These are phyloP conservation scores for Kluyveromyces marxianus DNA, from an alignment of 1,139 yeast species.

Conservation along the genomic window DNA sequence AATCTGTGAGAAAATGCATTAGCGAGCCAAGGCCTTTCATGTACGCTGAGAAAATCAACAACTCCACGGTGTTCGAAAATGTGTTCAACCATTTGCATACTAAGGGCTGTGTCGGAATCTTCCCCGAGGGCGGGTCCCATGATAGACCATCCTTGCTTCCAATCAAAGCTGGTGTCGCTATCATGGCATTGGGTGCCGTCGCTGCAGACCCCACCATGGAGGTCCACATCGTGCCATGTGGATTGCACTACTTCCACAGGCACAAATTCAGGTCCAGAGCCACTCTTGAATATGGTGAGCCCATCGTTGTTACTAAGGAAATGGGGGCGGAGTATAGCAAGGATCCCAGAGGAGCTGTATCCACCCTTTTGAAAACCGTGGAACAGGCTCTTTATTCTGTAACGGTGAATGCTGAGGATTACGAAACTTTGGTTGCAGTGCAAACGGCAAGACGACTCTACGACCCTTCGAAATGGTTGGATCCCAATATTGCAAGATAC, in stretches of 20 bases:
- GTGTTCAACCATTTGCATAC: slow-evolving; percentile 55
- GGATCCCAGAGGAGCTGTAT: slow-evolving; percentile 52
- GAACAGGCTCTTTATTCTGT: slow-evolving; percentile 56
- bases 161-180: slow-evolving; percentile 72
- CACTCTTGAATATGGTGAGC: slow-evolving; percentile 67
- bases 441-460: slow-evolving; percentile 73
- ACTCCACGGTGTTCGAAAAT: slow-evolving; percentile 48
- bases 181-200: slow-evolving; percentile 73
- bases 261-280: slow-evolving; percentile 72
- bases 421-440: slow-evolving; percentile 63
- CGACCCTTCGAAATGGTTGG: slow-evolving; percentile 37
- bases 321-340: slow-evolving; percentile 46
- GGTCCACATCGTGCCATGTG: slow-evolving; percentile 64
- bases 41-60: slow-evolving; percentile 58
- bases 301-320: slow-evolving; percentile 48
- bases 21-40: slow-evolving; percentile 45
- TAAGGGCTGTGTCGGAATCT: slow-evolving; percentile 57
- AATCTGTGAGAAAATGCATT: slow-evolving; percentile 35
- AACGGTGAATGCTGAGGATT: slow-evolving; percentile 70
- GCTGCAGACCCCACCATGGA: slow-evolving; percentile 49
- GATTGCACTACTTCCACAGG: slow-evolving; percentile 71
- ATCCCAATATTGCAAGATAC: slow-evolving; percentile 15
- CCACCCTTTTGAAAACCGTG: slow-evolving; percentile 45
- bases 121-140: slow-evolving; percentile 72
- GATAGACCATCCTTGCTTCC: slow-evolving; percentile 69